Evolutionary conservation across 768 basidiomycete species (phyloP), one percentile per base, ranked within the genome.

Genomic region (Trametes meyenii): DNA sequence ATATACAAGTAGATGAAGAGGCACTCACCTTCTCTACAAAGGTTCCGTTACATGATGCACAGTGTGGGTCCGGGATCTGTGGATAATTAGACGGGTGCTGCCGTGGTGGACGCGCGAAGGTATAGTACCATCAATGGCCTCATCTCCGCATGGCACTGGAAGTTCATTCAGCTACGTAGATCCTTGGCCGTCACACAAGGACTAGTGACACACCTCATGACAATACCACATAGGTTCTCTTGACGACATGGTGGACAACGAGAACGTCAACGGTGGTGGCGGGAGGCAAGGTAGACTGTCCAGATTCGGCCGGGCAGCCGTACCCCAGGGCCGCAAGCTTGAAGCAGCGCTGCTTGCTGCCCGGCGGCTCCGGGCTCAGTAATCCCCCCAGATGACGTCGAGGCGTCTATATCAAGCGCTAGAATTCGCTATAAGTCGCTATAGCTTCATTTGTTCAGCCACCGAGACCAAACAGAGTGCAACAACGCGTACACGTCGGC

Each of bases 91-190:
- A 57, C 26, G 61, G 26, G 24, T 26, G 26, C 29, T 24, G 61
- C 42, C 53, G 55, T 29, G 40, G 29, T 38, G n/a, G 3, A 11
- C 51, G 42, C n/a, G 38, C 64, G 46, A n/a, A 16, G 59, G 61
- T 62, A 43, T 65, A 93, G 43, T 65, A 93, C 92, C 89, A 90
- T 92, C 48, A 94, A 76, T 1, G 94, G 92, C 54, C 88, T 78
- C 92, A 92, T 95, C 76, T 96, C 92, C 55, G 90, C 86, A 72
- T 87, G 82, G 70, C 94, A 96, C 94, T 95, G 69, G 12, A 40
- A 13, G 5, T 23, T 8, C 29, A 35, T 49, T 60, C 45, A 35
- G 51, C 55, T 23, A 33, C 29, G n/a, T n/a, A n/a, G 29, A 33
- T 8, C 29, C 62, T 45, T 58, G 49, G 58, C 45, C 5, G 8